Base-by-base conservation (phyloP, 169 alveolate genomes). In the Plasmodium coatneyi region DNA sequence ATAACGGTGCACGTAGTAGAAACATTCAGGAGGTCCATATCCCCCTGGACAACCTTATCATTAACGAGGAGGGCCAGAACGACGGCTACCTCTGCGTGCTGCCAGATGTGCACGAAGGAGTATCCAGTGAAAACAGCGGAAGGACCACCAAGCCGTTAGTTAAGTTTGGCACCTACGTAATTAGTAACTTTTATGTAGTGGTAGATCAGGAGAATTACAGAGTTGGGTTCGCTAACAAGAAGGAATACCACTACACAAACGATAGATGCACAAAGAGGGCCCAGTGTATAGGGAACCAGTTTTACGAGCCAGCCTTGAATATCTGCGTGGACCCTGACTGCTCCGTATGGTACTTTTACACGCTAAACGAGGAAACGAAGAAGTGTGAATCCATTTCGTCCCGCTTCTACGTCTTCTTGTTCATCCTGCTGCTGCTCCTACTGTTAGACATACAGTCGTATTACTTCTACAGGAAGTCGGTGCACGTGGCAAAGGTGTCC, bases 321-420 rank as follows among this genome's bases (percentile, higher is more conserved):
- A 66, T 91, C 16, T 96, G 97, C 74, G 79, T 95, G n/a, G 89
- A 96, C 56, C 97, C 97, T 14, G 86, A 82, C 39, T 96, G 97
- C 80, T 94, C 93, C 22, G 91, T 96, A 16, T 96, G 97, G 97
- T 82, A 86, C 56, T 94, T 96, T 87, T 95, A 96, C 83, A 80
- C 95, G 41, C 80, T 95, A 79, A 95, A 96, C 19, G 83, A 81
- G 34, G 95, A 84, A 25, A 95, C 95, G 6, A 83, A 83, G 70
- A 92, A 54, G 39, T 92, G 95, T 36, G 89, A 92, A 41, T 92
- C 92, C 0, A 9, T 83, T 6, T 83, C 92, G 4, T 71, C 90
- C 9, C 22, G 90, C 36, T 83, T 92, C 80, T 82, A 83, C 49
- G 14, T 92, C 3, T 92, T 92, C 70, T 14, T 82, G 71, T 2